phyloP scores from a whole-genome alignment of 768 basidiomycete species.

The Mycena rebaudengoi region DNA sequence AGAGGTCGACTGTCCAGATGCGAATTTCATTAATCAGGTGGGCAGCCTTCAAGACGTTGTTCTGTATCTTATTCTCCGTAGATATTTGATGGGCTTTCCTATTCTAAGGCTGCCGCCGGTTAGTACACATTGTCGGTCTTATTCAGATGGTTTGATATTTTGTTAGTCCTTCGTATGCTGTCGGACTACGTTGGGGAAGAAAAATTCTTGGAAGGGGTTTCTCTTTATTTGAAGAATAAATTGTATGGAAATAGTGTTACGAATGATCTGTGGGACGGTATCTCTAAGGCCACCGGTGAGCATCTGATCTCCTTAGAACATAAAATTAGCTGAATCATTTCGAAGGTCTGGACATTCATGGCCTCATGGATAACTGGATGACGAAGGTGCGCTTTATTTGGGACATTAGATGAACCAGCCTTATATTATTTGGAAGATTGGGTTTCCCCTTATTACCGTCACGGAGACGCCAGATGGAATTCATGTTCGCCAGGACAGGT shows the following conservation, averaged over 20 bases:
- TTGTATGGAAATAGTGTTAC: constrained; percentile 88
- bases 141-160: not conserved
- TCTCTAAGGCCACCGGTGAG: constrained; percentile 72
- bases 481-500: constrained; percentile 87
- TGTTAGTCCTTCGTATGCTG: constrained; percentile 88
- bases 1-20: constrained; percentile 89
- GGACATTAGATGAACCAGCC: constrained; percentile 16
- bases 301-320: not conserved
- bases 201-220: constrained; percentile 85
- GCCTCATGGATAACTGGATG: constrained; percentile 92
- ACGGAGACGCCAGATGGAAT: constrained; percentile 78
- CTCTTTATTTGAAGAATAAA: constrained; percentile 89
- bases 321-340: not conserved
- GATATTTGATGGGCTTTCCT: constrained; percentile 91
- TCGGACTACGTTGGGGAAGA: constrained; percentile 89
- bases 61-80: constrained; percentile 33
- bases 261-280: constrained; percentile 88
- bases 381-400: constrained; percentile 71
- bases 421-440: constrained; percentile 37
- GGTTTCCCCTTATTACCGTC: constrained; percentile 87
- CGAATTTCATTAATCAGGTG: constrained; percentile 74
- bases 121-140: too few relatives aligned
- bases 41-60: not conserved
- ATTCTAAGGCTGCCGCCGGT: constrained; percentile 86
- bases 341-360: constrained; percentile 69